These are phyloP conservation scores for Colletotrichum sojae DNA, from an alignment of 2,329 filamentous ascomycete species.

Conservation along the genomic window DNA sequence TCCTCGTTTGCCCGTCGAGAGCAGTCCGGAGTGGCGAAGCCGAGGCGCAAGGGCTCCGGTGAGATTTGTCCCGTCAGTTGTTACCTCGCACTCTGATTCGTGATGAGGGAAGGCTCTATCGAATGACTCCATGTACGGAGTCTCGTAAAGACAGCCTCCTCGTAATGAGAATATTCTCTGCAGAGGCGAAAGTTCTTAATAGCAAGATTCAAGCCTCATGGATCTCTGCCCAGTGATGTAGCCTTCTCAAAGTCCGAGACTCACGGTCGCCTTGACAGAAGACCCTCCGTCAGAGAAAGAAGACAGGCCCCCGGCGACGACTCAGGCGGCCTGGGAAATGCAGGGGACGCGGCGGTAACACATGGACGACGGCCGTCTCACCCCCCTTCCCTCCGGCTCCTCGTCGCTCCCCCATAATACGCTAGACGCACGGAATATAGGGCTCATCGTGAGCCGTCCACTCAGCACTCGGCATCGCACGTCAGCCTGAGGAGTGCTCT, in stretches of 20 bases:
- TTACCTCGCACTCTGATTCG: too few species aligned
- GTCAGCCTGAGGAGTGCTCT: constrained; percentile 1
- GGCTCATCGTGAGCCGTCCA: constrained; percentile 31
- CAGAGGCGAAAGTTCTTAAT: too few species aligned
- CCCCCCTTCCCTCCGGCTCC: constrained; percentile 8
- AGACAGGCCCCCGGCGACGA: constrained; percentile 12
- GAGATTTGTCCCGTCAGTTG: constrained; percentile 10
- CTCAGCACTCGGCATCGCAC: constrained; percentile 2
- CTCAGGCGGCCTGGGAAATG: constrained; percentile 24
- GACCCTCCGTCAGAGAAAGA: too few species aligned
- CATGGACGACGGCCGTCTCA: constrained; percentile 38
- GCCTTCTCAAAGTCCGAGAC: too few species aligned
- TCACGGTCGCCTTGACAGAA: too few species aligned
- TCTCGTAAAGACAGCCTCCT: too few species aligned
- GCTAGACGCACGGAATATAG: constrained; percentile 36
- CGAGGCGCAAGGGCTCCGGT: constrained; percentile 19
- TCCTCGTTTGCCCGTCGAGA: background rate
- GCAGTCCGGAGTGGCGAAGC: constrained; percentile 33
- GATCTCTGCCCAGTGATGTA: too few species aligned
- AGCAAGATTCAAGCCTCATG: too few species aligned
- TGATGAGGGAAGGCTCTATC: too few species aligned
- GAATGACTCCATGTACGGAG: too few species aligned
- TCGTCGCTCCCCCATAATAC: constrained; percentile 23
- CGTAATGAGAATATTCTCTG: too few species aligned
- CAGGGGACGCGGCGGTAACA: constrained; percentile 28